Conservation (phyloP, 305 asterid genomes). For the Fraxinus greggii region DNA sequence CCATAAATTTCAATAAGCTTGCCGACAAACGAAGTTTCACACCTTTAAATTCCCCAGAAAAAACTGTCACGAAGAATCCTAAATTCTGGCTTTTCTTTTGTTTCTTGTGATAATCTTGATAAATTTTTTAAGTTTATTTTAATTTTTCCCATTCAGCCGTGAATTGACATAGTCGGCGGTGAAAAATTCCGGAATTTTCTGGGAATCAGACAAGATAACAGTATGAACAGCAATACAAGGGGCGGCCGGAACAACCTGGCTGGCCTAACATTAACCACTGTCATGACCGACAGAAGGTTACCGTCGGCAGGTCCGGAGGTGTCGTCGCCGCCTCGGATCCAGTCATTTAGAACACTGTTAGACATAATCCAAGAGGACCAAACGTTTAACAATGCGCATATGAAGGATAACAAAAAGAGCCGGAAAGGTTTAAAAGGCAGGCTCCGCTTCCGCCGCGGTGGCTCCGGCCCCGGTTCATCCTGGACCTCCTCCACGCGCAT, state of each 20-base stretch:
- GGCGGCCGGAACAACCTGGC: slow-evolving; percentile 28
- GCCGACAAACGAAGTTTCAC: slow-evolving; percentile 42
- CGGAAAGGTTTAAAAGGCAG: slow-evolving; percentile 59
- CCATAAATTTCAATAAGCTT: slow-evolving; percentile 31
- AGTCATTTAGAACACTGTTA: slow-evolving; percentile 54
- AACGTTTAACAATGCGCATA: neutral
- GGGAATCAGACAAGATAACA: slow-evolving; percentile 44
- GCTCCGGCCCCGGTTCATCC: slow-evolving; percentile 25
- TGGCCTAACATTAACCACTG: slow-evolving; percentile 46
- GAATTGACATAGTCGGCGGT: slow-evolving; percentile 43
- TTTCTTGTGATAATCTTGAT: neutral
- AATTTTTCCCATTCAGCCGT: neutral
- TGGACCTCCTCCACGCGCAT: slow-evolving; percentile 36
- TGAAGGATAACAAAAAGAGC: slow-evolving; percentile 38
- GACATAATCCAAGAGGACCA: slow-evolving; percentile 70
- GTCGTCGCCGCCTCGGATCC: slow-evolving; percentile 34
- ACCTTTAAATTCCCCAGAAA: slow-evolving; percentile 29
- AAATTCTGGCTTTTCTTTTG: neutral
- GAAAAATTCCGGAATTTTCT: slow-evolving; percentile 51
- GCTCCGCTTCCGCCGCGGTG: slow-evolving; percentile 56
- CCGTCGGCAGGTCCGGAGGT: slow-evolving; percentile 21
- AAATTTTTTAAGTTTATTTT: neutral
- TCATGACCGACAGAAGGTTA: slow-evolving; percentile 38
- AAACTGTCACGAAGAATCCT: neutral
- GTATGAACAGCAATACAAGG: slow-evolving; percentile 23